These are phyloP conservation scores for Pterocarpus macrocarpus DNA, from an alignment of 306 rosid species.

Conservation along the genomic window DNA sequence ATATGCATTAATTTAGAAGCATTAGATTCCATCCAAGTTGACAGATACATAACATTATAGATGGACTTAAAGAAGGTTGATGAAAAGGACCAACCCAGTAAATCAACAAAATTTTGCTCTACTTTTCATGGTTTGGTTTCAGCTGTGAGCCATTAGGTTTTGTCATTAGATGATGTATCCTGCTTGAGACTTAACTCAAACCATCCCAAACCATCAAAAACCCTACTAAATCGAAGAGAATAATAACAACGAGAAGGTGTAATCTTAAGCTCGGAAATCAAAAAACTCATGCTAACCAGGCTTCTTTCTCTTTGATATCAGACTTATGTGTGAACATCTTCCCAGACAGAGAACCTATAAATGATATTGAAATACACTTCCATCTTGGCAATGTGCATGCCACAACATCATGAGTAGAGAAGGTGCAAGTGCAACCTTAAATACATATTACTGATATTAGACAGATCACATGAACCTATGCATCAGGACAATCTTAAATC, in stretches of 20 bases:
- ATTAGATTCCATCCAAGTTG: slow-evolving; percentile 25
- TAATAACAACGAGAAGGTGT: background rate
- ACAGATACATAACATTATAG: slow-evolving; percentile 6
- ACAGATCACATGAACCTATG: no score
- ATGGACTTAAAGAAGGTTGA: background rate
- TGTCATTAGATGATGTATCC: background rate
- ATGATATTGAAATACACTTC: no score
- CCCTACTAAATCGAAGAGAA: slow-evolving; percentile 20
- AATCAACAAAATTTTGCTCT: slow-evolving; percentile 16
- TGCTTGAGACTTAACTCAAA: background rate
- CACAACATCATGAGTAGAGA: no score
- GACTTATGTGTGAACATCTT: background rate
- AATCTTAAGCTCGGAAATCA: background rate
- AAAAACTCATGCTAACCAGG: background rate
- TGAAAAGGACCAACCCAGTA: background rate
- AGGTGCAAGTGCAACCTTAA: no score
- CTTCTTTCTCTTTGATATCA: slow-evolving; percentile 15
- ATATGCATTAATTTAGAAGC: slow-evolving; percentile 16
- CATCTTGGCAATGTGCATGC: no score
- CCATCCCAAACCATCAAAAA: background rate
- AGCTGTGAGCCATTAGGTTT: background rate
- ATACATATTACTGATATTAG: no score
- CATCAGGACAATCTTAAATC: no score
- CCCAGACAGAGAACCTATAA: no score
- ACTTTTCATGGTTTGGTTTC: slow-evolving; percentile 19